Base-by-base conservation (phyloP, 441 rosid species). In the Omphalea diandra region DNA sequence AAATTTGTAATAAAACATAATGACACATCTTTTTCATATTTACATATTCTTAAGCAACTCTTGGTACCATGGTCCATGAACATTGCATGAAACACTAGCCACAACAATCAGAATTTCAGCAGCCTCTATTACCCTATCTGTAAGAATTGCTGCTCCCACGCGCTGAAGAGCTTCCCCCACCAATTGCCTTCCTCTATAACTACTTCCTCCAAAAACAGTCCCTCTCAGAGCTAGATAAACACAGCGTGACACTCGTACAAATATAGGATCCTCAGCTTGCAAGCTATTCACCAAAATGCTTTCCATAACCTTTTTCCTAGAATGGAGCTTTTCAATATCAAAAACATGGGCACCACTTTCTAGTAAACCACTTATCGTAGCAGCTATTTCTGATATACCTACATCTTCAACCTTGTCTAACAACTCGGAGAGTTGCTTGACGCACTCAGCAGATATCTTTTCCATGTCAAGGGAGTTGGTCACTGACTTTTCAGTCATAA, bases 21-120 rank as follows among this genome's bases (percentile, higher is more conserved):
- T 7, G 15, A 26, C 14, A 9, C n/a, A 62, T n/a, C 7, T 52
- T 63, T 46, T 4, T 3, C 22, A 26, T 5, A 62, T 35, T 32
- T 17, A 54, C 65, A 73, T 35, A 35, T 32, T n/a, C 31, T 49
- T 50, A 10, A 80, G 69, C 68, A 92, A 77, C 50, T 79, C 66
- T 50, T 72, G 52, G 50, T 86, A 87, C 96, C 97, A 90, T 38
- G 80, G 86, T 61, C 84, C 83, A 53, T 92, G 97, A 69, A 88
- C 85, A 40, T 64, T 62, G 43, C 77, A 74, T 0, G 97, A 87
- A 50, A 92, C 84, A 12, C 83, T 73, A 33, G 91, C 93, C 38
- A 83, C 84, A 35, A 81, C 81, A 49, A 82, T 80, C 77, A 92
- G 58, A 26, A 75, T 80, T 79, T 88, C 84, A 7, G 84, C 88